Evolutionary conservation across 257 asterid species (phyloP).

Genomic region (Gardenia jasminoides): DNA sequence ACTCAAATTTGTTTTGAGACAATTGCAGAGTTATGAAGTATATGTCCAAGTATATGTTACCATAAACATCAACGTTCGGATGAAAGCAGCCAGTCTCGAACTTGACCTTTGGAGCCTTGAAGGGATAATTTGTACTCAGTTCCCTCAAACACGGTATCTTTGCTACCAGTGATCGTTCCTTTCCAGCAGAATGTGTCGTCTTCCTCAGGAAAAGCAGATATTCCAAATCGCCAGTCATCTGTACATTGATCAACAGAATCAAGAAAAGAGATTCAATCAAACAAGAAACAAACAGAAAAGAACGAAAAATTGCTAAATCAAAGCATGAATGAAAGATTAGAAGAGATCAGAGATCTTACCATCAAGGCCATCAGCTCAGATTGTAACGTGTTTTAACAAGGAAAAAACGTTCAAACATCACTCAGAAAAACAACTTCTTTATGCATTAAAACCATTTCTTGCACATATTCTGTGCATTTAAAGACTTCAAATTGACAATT

Average conservation of each 20-base stretch:
- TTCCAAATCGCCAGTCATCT: slow-evolving; percentile 86
- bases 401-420: not conserved
- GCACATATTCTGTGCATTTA: not conserved
- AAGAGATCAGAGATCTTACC: slow-evolving; percentile 43
- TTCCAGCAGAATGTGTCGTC: slow-evolving; percentile 94
- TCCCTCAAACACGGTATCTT: slow-evolving; percentile 89
- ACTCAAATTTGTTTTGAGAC: no score
- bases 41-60: slow-evolving; percentile 92
- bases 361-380: slow-evolving; percentile 92
- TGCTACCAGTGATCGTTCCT: slow-evolving; percentile 89
- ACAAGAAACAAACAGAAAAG: not conserved
- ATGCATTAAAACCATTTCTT: not conserved
- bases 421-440: not conserved
- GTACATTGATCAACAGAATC: not conserved
- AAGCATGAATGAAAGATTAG: no score
- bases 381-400: slow-evolving; percentile 60
- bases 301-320: not conserved
- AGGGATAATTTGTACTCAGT: slow-evolving; percentile 92
- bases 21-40: not conserved
- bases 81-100: slow-evolving; percentile 95
- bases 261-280: not conserved
- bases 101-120: slow-evolving; percentile 87
- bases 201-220: slow-evolving; percentile 95
- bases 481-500: no score
- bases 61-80: slow-evolving; percentile 80